Evolutionary conservation across 2,329 filamentous ascomycete genomes (phyloP), one percentile per base, ranked within the genome.

Genomic region (Penicillium sp.): DNA sequence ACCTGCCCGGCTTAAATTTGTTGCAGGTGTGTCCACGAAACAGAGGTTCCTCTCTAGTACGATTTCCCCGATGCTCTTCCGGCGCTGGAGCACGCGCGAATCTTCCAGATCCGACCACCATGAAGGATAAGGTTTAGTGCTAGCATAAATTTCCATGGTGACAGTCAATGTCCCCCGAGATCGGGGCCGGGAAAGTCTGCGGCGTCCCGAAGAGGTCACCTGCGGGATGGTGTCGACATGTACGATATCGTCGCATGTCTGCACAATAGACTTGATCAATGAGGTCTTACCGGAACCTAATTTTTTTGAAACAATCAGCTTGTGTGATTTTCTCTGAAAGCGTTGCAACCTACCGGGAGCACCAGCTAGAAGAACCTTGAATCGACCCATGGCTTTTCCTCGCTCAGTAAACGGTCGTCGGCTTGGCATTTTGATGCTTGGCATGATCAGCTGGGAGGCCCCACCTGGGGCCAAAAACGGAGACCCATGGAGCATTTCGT

Each of bases 1-100:
- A 63, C 84, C 84, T 66, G 62, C 53, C 39, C 64, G 63, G 61
- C 84, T 81, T 52, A 86, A 82, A 38, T 82, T 83, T 45, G 78
- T 79, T 45, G 80, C 81, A 62, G 89, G 86, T 2, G 90, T 93
- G 76, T 97, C 93, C 57, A 97, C 87, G 70, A 99, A 97, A 73
- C 91, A 96, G 6, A 99, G 77, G 70, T 99, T 99, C 31, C 93
- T 85, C 70, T 97, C 93, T 45, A 97, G 78, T 39, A 97, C 84
- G 23, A 86, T 83, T 62, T 94, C 92, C 8, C 87, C 86, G 51
- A 86, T 78, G 68, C 89, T 93, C 70, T 87, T 90, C 67, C 89
- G 83, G 68, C 86, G 82, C 47, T 83, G 80, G 61, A 84, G 75
- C 49, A 81, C 77, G 27, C 80, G 80, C 57, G 83, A 85, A 60